Evolutionary conservation across 768 basidiomycete genomes (phyloP).

Genomic region (Cystobasidium onofrii): DNA sequence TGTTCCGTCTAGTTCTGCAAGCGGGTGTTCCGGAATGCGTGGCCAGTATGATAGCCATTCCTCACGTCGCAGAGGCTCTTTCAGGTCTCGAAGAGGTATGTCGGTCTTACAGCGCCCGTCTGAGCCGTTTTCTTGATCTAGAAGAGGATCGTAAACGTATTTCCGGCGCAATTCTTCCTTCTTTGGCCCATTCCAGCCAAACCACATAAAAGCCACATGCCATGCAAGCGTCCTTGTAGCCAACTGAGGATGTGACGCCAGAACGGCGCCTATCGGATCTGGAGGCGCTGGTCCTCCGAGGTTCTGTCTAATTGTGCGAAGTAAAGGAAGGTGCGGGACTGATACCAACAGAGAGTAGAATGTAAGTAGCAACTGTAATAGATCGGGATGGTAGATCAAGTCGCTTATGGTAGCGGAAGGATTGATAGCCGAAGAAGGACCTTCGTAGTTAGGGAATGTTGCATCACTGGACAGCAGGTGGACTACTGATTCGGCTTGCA

Average conservation of each 20-base stretch:
- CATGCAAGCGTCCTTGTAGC: slow-evolving; percentile 41
- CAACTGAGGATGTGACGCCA: slow-evolving; percentile 37
- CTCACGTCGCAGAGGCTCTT: slow-evolving; percentile 33
- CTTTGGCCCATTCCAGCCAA: slow-evolving; percentile 34
- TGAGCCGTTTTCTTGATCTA: slow-evolving; percentile 34
- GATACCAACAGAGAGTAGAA: slow-evolving; percentile 30
- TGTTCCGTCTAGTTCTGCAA: not conserved
- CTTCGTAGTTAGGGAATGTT: too few species aligned
- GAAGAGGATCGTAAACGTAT: slow-evolving; percentile 41
- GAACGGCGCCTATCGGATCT: slow-evolving; percentile 17
- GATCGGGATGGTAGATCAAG: slow-evolving; percentile 26
- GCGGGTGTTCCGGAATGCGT: not conserved
- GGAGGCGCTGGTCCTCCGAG: slow-evolving; percentile 23
- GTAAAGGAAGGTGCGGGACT: slow-evolving; percentile 32
- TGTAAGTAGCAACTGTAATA: slow-evolving; percentile 30
- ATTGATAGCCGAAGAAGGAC: slow-evolving; percentile 49
- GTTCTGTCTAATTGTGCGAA: not conserved
- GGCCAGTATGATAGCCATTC: slow-evolving; percentile 50
- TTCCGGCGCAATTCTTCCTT: slow-evolving; percentile 43
- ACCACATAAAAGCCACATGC: slow-evolving; percentile 37
- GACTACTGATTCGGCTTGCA: slow-evolving; percentile 24
- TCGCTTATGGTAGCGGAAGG: slow-evolving; percentile 45
- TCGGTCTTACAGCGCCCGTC: slow-evolving; percentile 35
- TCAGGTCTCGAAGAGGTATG: not conserved
- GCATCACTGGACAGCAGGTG: slow-evolving; percentile 47